Evolutionary conservation across 1,284 basidiomycete genomes (phyloP).

Genomic region (Golubevia sp.): DNA sequence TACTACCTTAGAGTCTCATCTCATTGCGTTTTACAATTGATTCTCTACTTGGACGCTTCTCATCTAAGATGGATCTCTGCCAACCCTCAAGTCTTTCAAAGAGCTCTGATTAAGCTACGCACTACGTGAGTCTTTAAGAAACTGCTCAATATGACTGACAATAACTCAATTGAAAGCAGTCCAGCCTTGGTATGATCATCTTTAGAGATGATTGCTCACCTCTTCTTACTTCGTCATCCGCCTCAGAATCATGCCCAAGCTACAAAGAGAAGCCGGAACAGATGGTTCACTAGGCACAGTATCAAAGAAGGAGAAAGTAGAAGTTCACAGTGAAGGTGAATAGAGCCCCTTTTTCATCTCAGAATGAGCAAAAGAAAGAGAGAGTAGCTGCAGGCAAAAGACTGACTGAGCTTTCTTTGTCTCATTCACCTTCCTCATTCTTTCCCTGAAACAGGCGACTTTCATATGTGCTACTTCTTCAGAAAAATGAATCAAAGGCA

Average conservation of each 20-base stretch:
- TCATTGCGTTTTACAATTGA: constrained; percentile 41
- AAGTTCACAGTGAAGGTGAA: no score
- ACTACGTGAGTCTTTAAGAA: constrained; percentile 16
- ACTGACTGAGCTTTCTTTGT: no score
- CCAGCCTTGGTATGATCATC: not conserved
- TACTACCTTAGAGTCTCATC: constrained; percentile 55
- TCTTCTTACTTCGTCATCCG: constrained; percentile 10
- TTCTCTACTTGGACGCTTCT: constrained; percentile 54
- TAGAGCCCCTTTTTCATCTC: no score
- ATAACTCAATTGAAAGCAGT: not conserved
- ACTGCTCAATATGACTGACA: not conserved
- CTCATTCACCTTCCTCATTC: no score
- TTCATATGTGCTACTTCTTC: constrained; percentile 53
- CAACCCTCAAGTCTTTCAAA: constrained; percentile 12
- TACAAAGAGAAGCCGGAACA: constrained; percentile 30
- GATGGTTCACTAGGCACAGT: constrained; percentile 11
- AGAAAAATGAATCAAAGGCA: constrained; percentile 35
- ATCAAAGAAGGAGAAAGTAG: constrained; percentile 6
- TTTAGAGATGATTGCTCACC: constrained; percentile 14
- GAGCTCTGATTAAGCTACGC: not conserved
- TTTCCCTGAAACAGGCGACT: constrained; percentile 12
- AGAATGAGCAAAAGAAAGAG: no score
- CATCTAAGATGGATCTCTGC: constrained; percentile 54
- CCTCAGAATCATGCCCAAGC: constrained; percentile 43
- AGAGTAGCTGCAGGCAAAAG: no score